phyloP scores from a whole-genome alignment of 352 stramenopile species.

The Phytophthora hibernalis region DNA sequence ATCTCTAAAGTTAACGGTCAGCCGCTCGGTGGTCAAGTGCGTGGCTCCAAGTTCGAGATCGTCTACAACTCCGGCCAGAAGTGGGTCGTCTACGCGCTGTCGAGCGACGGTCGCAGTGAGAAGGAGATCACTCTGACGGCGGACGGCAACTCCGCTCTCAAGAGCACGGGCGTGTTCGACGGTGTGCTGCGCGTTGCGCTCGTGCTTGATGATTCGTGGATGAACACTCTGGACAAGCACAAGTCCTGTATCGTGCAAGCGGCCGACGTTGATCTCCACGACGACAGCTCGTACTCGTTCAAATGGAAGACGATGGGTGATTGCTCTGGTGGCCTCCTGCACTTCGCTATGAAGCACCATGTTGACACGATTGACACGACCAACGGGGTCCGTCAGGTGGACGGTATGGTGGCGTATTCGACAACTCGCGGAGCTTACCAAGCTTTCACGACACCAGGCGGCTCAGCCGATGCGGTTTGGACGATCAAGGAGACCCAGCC shows the following conservation, averaged over 20 bases:
- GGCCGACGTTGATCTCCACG: conserved; percentile 46
- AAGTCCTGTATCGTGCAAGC: conserved; percentile 59
- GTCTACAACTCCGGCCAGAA: conserved; percentile 61
- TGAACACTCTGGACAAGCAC: conserved; percentile 53
- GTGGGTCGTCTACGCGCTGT: conserved; percentile 67
- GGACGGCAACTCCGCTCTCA: conserved; percentile 47
- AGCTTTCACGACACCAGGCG: conserved; percentile 41
- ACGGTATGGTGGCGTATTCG: conserved; percentile 53
- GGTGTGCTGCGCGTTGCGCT: conserved; percentile 59
- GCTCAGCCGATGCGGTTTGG: conserved; percentile 39
- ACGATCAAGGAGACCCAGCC: conserved; percentile 53
- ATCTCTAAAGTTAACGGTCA: conserved; percentile 61
- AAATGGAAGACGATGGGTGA: conserved; percentile 67
- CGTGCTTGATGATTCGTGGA: conserved; percentile 44
- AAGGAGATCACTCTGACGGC: conserved; percentile 50
- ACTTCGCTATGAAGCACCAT: conserved; percentile 69
- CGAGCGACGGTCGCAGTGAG: conserved; percentile 43
- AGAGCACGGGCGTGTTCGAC: conserved; percentile 44
- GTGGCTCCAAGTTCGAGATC: conserved; percentile 57
- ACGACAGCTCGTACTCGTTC: conserved; percentile 58
- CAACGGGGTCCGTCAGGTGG: conserved; percentile 33
- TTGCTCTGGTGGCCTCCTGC: conserved; percentile 58
- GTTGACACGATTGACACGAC: conserved; percentile 49
- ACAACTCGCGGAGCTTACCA: conserved; percentile 61
- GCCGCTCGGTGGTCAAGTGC: conserved; percentile 28